Evolutionary conservation across 768 basidiomycete species (phyloP).

Genomic region (Russula emetica): DNA sequence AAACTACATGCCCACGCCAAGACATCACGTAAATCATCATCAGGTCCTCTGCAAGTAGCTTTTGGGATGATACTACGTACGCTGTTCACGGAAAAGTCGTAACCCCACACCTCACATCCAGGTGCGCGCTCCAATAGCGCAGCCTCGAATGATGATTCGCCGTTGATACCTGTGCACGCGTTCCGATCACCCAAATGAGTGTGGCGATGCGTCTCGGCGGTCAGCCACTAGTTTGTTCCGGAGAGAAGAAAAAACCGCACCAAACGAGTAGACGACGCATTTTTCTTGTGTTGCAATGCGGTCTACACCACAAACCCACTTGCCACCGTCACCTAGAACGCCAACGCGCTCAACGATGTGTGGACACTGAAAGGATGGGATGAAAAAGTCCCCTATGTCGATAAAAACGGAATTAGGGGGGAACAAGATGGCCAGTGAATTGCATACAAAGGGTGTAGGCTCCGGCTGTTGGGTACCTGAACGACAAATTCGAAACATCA

Average conservation of each 20-base stretch:
- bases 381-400: conserved; percentile 48
- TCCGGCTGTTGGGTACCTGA: conserved; percentile 5
- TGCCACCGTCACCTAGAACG: conserved; percentile 50
- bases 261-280: conserved; percentile 50
- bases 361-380: conserved; percentile 46
- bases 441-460: conserved; percentile 9
- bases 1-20: conserved; percentile 30
- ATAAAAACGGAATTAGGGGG: not conserved
- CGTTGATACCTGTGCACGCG: conserved; percentile 39
- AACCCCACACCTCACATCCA: conserved; percentile 42
- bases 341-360: conserved; percentile 49
- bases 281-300: conserved; percentile 43
- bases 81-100: conserved; percentile 40
- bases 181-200: not conserved
- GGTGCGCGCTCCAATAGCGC: conserved; percentile 43
- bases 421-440: no score
- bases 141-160: conserved; percentile 52
- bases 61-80: conserved; percentile 31
- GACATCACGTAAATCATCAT: not conserved
- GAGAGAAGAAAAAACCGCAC: conserved; percentile 27
- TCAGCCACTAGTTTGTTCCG: not conserved
- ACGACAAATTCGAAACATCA: not conserved
- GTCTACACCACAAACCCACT: conserved; percentile 51
- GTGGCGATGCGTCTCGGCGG: not conserved
- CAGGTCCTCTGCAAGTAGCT: not conserved